phyloP scores from a whole-genome alignment of 805 yeast genomes.

The Wickerhamomyces rabaulensis region DNA sequence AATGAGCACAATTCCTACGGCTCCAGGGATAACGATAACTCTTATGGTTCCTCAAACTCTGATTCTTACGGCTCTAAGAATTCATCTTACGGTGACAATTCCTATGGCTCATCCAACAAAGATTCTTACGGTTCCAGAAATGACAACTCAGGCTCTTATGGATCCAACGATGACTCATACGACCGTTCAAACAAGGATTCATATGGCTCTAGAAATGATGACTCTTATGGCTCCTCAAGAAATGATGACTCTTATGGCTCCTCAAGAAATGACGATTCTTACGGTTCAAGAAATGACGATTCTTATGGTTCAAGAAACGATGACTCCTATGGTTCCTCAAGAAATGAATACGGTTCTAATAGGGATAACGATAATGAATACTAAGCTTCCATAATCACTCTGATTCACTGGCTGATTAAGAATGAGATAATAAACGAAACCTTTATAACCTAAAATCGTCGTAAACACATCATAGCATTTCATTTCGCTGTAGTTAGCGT shows the following conservation, averaged over 20 bases:
- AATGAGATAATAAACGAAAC: not conserved
- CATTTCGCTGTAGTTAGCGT: not conserved
- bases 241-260: constrained; percentile 18
- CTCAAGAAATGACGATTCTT: not conserved
- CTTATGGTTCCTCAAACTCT: constrained; percentile 9
- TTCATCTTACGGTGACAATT: constrained; percentile 23
- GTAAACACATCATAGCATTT: not conserved
- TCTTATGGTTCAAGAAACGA: constrained; percentile 1
- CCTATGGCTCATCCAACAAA: constrained; percentile 1
- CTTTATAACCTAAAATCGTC: not conserved
- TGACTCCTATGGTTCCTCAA: constrained; percentile 17
- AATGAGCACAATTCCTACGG: constrained; percentile 29
- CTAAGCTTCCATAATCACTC: not conserved
- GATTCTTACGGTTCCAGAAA: constrained; percentile 12
- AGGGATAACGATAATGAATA: not conserved
- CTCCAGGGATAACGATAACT: constrained; percentile 6
- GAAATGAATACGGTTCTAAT: constrained; percentile 1
- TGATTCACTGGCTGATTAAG: not conserved
- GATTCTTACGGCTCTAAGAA: constrained; percentile 20
- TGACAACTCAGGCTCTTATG: constrained; percentile 20
- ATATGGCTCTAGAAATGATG: constrained; percentile 23
- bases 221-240: constrained; percentile 6
- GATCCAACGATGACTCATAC: constrained; percentile 13
- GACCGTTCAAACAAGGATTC: constrained; percentile 19
- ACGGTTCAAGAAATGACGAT: constrained; percentile 3